Evolutionary conservation across 768 basidiomycete genomes (phyloP).

Genomic region (Auriscalpium microsporum): DNA sequence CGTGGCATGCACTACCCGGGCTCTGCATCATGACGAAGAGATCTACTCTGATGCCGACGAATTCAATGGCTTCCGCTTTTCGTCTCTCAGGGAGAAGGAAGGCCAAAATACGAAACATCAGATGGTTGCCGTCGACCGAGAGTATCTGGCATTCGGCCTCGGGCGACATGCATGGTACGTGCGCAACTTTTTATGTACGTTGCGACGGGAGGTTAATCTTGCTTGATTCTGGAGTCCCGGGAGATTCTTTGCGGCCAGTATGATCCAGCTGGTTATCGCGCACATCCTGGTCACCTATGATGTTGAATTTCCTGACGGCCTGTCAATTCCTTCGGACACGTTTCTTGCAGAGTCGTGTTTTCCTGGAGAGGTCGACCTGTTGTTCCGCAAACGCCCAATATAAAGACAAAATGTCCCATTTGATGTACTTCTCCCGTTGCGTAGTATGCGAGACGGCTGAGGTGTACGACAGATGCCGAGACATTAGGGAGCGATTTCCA

Average conservation of each 20-base stretch:
- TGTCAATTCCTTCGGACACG: neutral
- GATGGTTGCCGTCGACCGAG: constrained; percentile 24
- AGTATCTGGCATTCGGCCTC: constrained; percentile 21
- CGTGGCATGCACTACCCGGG: constrained; percentile 11
- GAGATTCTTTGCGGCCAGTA: constrained; percentile 18
- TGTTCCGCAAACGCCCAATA: constrained; percentile 16
- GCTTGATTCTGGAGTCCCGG: constrained; percentile 14
- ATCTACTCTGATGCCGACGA: constrained; percentile 15
- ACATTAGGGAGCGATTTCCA: too few species aligned
- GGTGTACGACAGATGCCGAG: too few species aligned
- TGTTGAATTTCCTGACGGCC: constrained; percentile 15
- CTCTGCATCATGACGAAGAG: constrained; percentile 19
- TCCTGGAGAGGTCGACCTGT: constrained; percentile 8
- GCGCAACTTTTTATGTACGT: neutral
- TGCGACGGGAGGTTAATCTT: neutral
- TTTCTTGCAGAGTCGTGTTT: neutral
- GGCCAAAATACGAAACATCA: constrained; percentile 27
- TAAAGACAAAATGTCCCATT: too few species aligned
- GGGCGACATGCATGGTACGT: constrained; percentile 24
- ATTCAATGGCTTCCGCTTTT: constrained; percentile 45
- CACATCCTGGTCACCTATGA: constrained; percentile 19
- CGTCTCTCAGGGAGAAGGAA: constrained; percentile 25
- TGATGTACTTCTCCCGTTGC: too few species aligned
- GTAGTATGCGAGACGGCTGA: too few species aligned
- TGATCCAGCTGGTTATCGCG: constrained; percentile 19